A percentile compares a stretch with the other conserved stretches of the same genome.
Conservation (phyloP, 1,284 basidiomycete genomes). For the Ustilago hordei region DNA sequence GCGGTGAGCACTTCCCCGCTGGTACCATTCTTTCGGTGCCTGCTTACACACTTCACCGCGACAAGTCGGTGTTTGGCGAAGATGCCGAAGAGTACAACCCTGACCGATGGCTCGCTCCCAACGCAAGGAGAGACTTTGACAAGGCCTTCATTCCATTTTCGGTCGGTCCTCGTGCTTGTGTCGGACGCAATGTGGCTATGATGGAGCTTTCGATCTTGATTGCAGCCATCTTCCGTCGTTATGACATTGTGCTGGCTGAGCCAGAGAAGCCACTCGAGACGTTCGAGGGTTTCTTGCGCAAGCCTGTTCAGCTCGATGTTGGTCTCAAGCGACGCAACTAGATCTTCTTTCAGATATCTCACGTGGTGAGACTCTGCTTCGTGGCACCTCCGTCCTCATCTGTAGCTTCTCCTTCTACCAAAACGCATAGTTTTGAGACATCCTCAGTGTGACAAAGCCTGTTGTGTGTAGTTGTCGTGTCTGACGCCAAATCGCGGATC, state of each 20-base stretch:
- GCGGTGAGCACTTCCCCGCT: constrained; percentile 74
- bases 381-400: background rate
- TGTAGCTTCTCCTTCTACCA: background rate
- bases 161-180: constrained; percentile 61
- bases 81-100: constrained; percentile 79
- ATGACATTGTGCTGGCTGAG: constrained; percentile 59
- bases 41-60: constrained; percentile 80
- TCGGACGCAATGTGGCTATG: constrained; percentile 63
- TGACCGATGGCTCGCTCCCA: constrained; percentile 82
- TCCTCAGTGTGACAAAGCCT: too few relatives aligned
- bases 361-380: background rate
- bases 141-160: constrained; percentile 64
- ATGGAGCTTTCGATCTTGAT: constrained; percentile 58
- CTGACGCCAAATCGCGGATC: background rate
- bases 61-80: constrained; percentile 78
- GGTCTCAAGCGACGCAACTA: constrained; percentile 51
- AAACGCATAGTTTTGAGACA: background rate
- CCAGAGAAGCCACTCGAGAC: constrained; percentile 53
- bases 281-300: constrained; percentile 62
- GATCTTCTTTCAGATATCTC: background rate
- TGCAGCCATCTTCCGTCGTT: constrained; percentile 55
- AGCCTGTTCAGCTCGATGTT: constrained; percentile 50
- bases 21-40: constrained; percentile 72
- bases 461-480: too few relatives aligned
- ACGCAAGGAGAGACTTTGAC: constrained; percentile 52